phyloP scores from a whole-genome alignment of 169 alveolate genomes.

The Eimeria maxima region DNA sequence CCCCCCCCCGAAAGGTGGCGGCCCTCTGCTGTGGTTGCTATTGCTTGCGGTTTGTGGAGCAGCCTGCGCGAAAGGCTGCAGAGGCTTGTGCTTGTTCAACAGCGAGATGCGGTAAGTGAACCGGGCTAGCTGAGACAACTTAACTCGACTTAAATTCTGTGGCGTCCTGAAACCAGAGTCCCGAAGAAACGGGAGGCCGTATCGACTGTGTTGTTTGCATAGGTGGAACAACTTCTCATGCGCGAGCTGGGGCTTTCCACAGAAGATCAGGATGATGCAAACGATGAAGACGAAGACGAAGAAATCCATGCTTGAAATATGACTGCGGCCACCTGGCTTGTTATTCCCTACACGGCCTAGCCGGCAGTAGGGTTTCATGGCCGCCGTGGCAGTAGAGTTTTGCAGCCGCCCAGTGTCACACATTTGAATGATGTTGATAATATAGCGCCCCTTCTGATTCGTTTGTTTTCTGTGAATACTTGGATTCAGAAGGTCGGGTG shows the following conservation, averaged over 20 bases:
- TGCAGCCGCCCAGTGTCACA: neutral
- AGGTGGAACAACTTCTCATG: conserved; percentile 70
- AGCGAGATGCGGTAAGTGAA: conserved; percentile 48
- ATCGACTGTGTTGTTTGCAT: neutral
- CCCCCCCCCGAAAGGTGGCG: neutral
- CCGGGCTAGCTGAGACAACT: too few relatives aligned
- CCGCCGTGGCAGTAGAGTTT: neutral
- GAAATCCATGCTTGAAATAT: conserved; percentile 29
- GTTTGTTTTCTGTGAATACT: neutral
- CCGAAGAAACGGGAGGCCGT: neutral
- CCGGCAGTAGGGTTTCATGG: neutral
- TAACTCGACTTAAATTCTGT: neutral
- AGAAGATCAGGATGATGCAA: conserved; percentile 55
- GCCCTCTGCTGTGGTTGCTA: neutral
- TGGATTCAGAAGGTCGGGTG: neutral
- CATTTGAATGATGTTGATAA: neutral
- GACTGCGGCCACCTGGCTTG: neutral
- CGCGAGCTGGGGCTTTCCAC: conserved; percentile 71
- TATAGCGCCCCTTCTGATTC: neutral
- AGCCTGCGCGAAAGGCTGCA: conserved; percentile 70
- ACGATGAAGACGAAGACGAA: conserved; percentile 69
- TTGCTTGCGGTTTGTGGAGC: conserved; percentile 8
- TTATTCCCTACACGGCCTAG: neutral
- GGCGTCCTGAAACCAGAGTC: neutral
- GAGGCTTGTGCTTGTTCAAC: conserved; percentile 75